phyloP scores from a whole-genome alignment of 306 rosid genomes.

The Parietaria judaica region DNA sequence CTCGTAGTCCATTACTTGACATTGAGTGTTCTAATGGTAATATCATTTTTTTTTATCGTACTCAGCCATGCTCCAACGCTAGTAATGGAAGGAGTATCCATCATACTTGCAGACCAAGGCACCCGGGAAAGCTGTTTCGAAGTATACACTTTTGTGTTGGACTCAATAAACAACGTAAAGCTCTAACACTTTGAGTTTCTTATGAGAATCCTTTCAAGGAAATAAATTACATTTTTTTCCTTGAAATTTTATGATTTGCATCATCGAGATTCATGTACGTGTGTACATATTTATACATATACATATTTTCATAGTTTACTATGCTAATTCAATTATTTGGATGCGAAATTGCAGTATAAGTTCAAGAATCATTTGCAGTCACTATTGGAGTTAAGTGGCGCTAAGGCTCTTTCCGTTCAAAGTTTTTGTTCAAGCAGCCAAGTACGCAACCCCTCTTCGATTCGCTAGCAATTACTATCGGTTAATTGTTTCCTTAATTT shows the following conservation, averaged over 20 bases:
- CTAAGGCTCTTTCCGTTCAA: conserved; percentile 43
- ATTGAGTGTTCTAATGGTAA: conserved; percentile 18
- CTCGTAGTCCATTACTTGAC: background rate
- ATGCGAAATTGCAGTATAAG: conserved; percentile 38
- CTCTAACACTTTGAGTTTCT: conserved; percentile 7
- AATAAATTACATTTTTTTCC: too few species aligned
- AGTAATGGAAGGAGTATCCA: conserved; percentile 51
- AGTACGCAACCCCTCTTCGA: conserved; percentile 35
- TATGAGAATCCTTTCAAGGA: too few species aligned
- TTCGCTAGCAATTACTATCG: background rate
- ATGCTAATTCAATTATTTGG: background rate
- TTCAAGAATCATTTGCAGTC: conserved; percentile 47
- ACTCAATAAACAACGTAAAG: conserved; percentile 43
- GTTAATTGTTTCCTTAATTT: background rate
- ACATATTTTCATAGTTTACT: too few species aligned
- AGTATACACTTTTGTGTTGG: conserved; percentile 71
- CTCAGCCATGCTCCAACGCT: conserved; percentile 63
- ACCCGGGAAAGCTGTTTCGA: conserved; percentile 66
- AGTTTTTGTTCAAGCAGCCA: conserved; percentile 49
- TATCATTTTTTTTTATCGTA: conserved; percentile 11
- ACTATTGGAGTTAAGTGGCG: conserved; percentile 65
- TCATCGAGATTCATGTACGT: too few species aligned
- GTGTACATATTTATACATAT: too few species aligned
- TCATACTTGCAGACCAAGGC: conserved; percentile 59
- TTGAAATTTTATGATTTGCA: conserved; percentile 10